Percentiles rank a stretch among this genome's conserved stretches.
These are phyloP conservation scores for Nicotiana tabacum DNA, from an alignment of 257 asterid species.

Conservation along the genomic window DNA sequence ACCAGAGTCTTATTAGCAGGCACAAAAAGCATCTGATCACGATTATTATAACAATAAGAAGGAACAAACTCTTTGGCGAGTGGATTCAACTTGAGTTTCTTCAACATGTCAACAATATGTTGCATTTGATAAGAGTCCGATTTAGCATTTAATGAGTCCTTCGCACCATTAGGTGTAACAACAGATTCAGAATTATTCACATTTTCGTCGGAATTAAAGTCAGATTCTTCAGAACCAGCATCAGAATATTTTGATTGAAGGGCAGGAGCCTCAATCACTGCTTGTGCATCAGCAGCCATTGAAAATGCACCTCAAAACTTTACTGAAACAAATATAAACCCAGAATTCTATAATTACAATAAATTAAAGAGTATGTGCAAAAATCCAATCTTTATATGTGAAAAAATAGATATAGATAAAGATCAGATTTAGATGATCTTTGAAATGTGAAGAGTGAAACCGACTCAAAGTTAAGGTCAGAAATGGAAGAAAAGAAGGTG, in stretches of 20 bases:
- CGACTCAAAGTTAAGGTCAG: conserved; percentile 21
- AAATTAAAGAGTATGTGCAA: conserved; percentile 17
- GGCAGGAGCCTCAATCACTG: conserved; percentile 43
- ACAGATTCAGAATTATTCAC: conserved; percentile 18
- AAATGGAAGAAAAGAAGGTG: conserved; percentile 23
- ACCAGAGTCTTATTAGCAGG: conserved; percentile 38
- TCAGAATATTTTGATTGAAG: conserved; percentile 29
- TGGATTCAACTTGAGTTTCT: conserved; percentile 80
- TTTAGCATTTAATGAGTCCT: conserved; percentile 39
- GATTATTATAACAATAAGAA: conserved; percentile 45
- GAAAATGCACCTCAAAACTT: conserved; percentile 29
- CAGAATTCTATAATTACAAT: conserved; percentile 10
- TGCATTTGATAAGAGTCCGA: conserved; percentile 58
- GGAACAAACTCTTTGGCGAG: conserved; percentile 89
- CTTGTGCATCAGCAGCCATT: conserved; percentile 90
- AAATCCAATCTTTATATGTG: neutral
- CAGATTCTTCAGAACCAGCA: conserved; percentile 30
- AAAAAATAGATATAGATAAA: neutral
- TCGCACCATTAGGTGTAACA: conserved; percentile 25
- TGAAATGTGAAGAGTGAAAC: neutral
- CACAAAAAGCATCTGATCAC: conserved; percentile 50
- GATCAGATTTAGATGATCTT: conserved; percentile 39
- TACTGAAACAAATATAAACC: neutral
- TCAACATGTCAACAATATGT: conserved; percentile 62
- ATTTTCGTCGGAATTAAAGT: conserved; percentile 7